Base-by-base conservation (phyloP, 805 yeast species). In the Scheffersomyces stipitis region DNA sequence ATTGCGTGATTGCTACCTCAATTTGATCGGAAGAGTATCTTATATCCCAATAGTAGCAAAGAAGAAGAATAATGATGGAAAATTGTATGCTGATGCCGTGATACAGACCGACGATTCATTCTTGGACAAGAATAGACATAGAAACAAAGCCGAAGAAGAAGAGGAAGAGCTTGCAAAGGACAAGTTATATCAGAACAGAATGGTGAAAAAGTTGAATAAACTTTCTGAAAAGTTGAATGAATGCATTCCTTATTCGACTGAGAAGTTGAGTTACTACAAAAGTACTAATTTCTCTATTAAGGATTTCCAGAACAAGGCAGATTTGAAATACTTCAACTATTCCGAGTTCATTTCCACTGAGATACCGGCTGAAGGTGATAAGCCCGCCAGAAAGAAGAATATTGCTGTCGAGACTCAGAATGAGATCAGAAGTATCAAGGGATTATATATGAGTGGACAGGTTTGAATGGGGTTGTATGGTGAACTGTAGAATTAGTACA, bases 371-470 rank as follows among this genome's bases (percentile, higher is more conserved):
- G 33, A 38, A 4, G 49, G 49, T 7, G 40, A 28, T 2, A 16
- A 42, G 26, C 28, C 42, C 6, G 16, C 33, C 27, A 46, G 44
- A 18, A 58, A 49, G 48, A 53, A 46, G 36, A 62, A 62, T 37
- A 44, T 66, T 43, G 60, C 62, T 1, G 46, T 53, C 12, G 72
- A 66, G 24, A 57, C 59, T 18, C 63, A 56, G 42, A 61, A 56
- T 36, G 68, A 62, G 33, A 62, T 69, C n/a, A 51, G 74, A 35
- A 51, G 62, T 32, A 62, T 69, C 28, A 69, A 69, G 50, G 74
- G 74, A n/a, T 43, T 64, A 47, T 68, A 47, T 39, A 68, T 69
- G 69, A 67, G 71, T 45, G 74, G 74, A 0, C 60, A 62, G 35
- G 62, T 47, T 3, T 62, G 41, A 37, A 15, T 14, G 24, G n/a